Conservation (phyloP, 2,329 filamentous ascomycete genomes). For the Iodosphaeria phyllophila region DNA sequence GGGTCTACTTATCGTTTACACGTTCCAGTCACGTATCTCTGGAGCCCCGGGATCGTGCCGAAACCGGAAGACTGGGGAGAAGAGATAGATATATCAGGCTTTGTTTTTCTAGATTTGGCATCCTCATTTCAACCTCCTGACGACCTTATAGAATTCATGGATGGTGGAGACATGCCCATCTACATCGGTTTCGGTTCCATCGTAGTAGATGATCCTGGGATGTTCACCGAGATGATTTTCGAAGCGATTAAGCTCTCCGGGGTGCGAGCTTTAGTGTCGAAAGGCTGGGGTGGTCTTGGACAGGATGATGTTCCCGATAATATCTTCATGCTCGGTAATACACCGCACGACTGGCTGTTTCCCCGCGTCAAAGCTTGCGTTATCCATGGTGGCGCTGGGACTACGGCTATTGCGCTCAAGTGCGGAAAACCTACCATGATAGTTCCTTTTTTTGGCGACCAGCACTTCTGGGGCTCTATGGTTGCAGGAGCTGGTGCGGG, state of each 20-base stretch:
- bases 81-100: slow-evolving; percentile 57
- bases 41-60: slow-evolving; percentile 45
- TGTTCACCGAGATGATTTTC: slow-evolving; percentile 53
- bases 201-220: slow-evolving; percentile 52
- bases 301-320: slow-evolving; percentile 39
- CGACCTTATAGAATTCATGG: slow-evolving; percentile 35
- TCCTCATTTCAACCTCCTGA: slow-evolving; percentile 38
- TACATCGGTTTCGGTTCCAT: slow-evolving; percentile 67
- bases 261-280: slow-evolving; percentile 52
- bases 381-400: slow-evolving; percentile 64
- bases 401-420: slow-evolving; percentile 55
- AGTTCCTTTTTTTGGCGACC: slow-evolving; percentile 65
- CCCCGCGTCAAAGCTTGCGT: slow-evolving; percentile 46
- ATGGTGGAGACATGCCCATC: slow-evolving; percentile 37
- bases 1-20: slow-evolving; percentile 54
- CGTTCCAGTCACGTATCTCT: slow-evolving; percentile 59
- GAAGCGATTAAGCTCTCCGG: slow-evolving; percentile 46
- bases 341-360: slow-evolving; percentile 63
- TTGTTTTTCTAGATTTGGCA: slow-evolving; percentile 57
- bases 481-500: slow-evolving; percentile 44
- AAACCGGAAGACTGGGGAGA: slow-evolving; percentile 51
- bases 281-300: slow-evolving; percentile 59
- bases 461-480: slow-evolving; percentile 62
- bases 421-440: slow-evolving; percentile 56
- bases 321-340: slow-evolving; percentile 55